Percentiles rank a stretch among this genome's conserved stretches.
phyloP scores from a whole-genome alignment of 192 early-diverging fungal genomes.

The Gigaspora rosea region DNA sequence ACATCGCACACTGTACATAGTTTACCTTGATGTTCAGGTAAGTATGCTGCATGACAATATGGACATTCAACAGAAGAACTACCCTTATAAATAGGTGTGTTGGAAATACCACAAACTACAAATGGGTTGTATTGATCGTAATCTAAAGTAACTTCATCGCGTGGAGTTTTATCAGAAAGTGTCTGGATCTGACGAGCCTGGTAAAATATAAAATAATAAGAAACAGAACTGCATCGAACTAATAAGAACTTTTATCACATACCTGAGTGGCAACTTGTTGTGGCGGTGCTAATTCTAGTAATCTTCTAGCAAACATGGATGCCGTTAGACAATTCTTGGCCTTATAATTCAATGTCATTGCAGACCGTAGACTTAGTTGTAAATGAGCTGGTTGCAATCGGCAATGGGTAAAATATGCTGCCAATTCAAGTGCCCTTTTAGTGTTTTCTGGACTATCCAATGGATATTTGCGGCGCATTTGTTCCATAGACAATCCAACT shows the following conservation, averaged over 20 bases:
- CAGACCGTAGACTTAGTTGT: slow-evolving; percentile 84
- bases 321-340: slow-evolving; percentile 83
- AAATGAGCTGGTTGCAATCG: slow-evolving; percentile 86
- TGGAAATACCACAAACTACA: slow-evolving; percentile 80
- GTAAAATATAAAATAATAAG: neutral
- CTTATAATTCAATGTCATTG: slow-evolving; percentile 84
- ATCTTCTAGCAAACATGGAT: slow-evolving; percentile 81
- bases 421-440: slow-evolving; percentile 86
- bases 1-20: slow-evolving; percentile 90
- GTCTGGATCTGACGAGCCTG: slow-evolving; percentile 76
- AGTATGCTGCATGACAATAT: slow-evolving; percentile 85
- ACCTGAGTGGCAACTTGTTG: slow-evolving; percentile 76
- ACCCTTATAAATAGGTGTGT: slow-evolving; percentile 89
- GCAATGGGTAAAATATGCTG: slow-evolving; percentile 95
- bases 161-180: slow-evolving; percentile 74
- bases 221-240: neutral
- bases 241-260: slow-evolving; percentile 6
- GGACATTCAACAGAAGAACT: slow-evolving; percentile 79
- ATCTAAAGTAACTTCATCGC: slow-evolving; percentile 78
- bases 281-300: slow-evolving; percentile 88
- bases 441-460: slow-evolving; percentile 57
- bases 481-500: slow-evolving; percentile 85
- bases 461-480: slow-evolving; percentile 65
- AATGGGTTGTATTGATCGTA: slow-evolving; percentile 98
- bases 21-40: slow-evolving; percentile 76